Conservation (phyloP, 495 filamentous ascomycete species). For the Hyaloscypha variabilis region DNA sequence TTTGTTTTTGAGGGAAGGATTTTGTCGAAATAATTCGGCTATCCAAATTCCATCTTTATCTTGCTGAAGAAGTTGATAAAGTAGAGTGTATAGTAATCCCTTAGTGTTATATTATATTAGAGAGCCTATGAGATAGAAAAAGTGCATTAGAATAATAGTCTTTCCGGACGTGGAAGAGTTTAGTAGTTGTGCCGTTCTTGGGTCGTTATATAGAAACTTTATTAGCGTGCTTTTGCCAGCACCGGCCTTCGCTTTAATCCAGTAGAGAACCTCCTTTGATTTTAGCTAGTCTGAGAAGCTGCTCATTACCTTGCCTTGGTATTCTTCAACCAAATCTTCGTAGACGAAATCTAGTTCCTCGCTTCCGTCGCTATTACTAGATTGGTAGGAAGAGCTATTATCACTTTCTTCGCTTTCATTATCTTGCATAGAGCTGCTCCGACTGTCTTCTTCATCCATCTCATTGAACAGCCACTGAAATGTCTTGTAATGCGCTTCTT, state of each 20-base stretch:
- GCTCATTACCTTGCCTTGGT: neutral
- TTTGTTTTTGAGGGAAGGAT: neutral
- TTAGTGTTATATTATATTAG: neutral
- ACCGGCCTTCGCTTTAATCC: slow-evolving; percentile 39
- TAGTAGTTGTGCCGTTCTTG: neutral
- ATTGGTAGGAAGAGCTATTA: no score
- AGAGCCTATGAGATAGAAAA: slow-evolving; percentile 7
- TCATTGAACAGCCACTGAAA: slow-evolving; percentile 9
- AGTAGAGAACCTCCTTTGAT: slow-evolving; percentile 2
- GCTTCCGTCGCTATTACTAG: no score
- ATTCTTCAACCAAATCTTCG: neutral
- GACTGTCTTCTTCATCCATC: neutral
- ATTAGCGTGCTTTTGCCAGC: slow-evolving; percentile 41
- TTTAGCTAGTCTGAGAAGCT: slow-evolving; percentile 6
- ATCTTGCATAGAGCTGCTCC: neutral
- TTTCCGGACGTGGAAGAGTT: neutral
- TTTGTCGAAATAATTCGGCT: neutral
- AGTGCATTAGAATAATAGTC: neutral
- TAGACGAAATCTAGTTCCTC: neutral
- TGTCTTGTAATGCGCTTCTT: neutral
- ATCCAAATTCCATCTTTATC: neutral
- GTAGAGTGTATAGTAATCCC: neutral
- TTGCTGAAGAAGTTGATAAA: neutral
- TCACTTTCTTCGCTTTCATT: neutral
- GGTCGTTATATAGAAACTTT: slow-evolving; percentile 30